Evolutionary conservation across 768 basidiomycete species (phyloP), one percentile per base, ranked within the genome.

Genomic region (Rhodotorula taiwanensis): DNA sequence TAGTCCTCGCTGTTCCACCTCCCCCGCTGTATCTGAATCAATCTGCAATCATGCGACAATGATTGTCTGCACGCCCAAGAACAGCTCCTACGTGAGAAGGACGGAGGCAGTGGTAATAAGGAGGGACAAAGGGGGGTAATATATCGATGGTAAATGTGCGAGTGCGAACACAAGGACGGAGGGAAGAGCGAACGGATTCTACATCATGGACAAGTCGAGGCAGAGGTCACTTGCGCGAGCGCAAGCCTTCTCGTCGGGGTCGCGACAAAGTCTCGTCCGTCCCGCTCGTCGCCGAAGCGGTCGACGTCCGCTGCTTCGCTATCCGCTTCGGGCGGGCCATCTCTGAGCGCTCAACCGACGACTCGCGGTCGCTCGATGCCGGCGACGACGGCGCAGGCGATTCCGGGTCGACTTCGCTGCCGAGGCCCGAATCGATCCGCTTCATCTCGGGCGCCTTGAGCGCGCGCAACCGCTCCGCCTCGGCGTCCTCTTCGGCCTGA

Each of bases 191-290:
- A 41, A 52, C 21, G 4, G 41, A 25, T 6, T 39, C 45, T 28
- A 48, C 10, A 45, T 23, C 31, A 8, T 33, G 6, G 15, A 52
- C 23, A 21, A 1, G 18, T 20, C 14, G 50, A 14, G 1, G 5
- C 5, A 3, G 23, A 23, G 15, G 1, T 44, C 28, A 60, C 60
- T 60, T 66, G 33, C 66, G 52, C 43, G 53, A 33, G 21, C 66
- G 9, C 4, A 58, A 28, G 34, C 59, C 55, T 31, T 55, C 55
- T 20, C 59, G 20, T 42, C 60, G 43, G 15, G 55, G 52, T 27
- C 45, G 58, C 10, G 18, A 16, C 42, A n/a, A n/a, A n/a, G n/a
- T n/a, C n/a, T n/a, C n/a, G n/a, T n/a, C n/a, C n/a, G n/a, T n/a
- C n/a, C n/a, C n/a, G n/a, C n/a, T n/a, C n/a, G n/a, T n/a, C 30